Evolutionary conservation across 768 basidiomycete species (phyloP).

Genomic region (Nevesoporus exiguus): DNA sequence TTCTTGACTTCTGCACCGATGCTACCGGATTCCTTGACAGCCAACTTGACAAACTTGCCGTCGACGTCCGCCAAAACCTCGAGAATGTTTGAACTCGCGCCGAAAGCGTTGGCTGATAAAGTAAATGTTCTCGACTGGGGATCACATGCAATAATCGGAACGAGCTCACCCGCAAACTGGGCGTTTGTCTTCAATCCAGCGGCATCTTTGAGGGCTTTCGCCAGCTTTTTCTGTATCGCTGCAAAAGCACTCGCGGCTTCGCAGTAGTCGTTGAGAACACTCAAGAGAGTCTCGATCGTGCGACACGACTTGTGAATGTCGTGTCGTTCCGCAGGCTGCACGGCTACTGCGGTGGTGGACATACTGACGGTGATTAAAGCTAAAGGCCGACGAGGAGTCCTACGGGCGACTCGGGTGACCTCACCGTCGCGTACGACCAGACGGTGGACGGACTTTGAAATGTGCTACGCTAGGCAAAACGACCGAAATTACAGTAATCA

Average conservation of each 20-base stretch:
- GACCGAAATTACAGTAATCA: too few species aligned
- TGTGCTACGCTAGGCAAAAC: background rate
- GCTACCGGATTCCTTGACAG: slow-evolving; percentile 67
- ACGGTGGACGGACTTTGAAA: slow-evolving; percentile 24
- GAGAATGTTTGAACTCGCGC: slow-evolving; percentile 60
- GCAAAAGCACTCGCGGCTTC: slow-evolving; percentile 64
- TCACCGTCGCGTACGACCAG: background rate
- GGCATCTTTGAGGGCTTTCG: slow-evolving; percentile 65
- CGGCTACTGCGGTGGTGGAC: slow-evolving; percentile 10
- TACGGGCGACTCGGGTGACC: background rate
- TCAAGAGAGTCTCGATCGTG: slow-evolving; percentile 64
- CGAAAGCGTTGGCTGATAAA: slow-evolving; percentile 62
- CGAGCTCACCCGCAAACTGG: slow-evolving; percentile 57
- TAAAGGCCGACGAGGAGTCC: background rate
- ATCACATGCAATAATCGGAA: background rate
- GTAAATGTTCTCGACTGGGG: background rate
- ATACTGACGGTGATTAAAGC: background rate
- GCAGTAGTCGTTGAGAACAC: slow-evolving; percentile 68
- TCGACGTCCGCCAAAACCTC: slow-evolving; percentile 71
- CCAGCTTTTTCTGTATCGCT: slow-evolving; percentile 68
- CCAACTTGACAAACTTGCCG: slow-evolving; percentile 68
- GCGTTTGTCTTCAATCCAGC: slow-evolving; percentile 56
- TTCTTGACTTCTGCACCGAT: slow-evolving; percentile 72
- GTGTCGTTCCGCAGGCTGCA: slow-evolving; percentile 51
- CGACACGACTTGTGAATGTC: slow-evolving; percentile 84